Base-by-base conservation (phyloP, 306 rosid species). In the Cucurbita moschata region DNA sequence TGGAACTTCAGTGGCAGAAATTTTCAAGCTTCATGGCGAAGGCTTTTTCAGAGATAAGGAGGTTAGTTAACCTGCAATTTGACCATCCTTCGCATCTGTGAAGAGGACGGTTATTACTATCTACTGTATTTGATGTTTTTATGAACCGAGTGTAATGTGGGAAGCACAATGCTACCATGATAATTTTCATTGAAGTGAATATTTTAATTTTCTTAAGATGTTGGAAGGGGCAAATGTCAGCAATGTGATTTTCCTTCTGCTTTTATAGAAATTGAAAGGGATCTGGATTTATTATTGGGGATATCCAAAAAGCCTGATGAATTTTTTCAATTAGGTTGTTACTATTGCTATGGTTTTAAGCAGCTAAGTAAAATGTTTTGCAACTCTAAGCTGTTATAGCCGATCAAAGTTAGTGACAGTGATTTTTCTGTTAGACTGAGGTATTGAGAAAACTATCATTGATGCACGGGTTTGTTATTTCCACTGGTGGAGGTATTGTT, bases 401-500 rank as follows among this genome's bases (percentile, higher is more conserved):
- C 12, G 14, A 63, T 70, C 80, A 54, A 61, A 70, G 71, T 75
- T 70, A 26, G 74, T 69, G 74, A 63, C 72, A 69, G 55, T 71
- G 59, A 12, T 76, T 52, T 77, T 75, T 63, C 40, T 84, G 82
- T 82, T 84, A 94, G 99, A 89, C 88, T 16, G 92, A 89, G 86
- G 91, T 53, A 44, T 83, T 94, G 83, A 82, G 35, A 70, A 81
- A 87, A 82, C 82, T 89, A 68, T 91, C 97, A 74, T 76, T 60
- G 79, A 84, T 80, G 96, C 88, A 74, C 75, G 85, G 46, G 72
- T 72, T 79, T 75, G 95, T 94, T 75, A 81, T 89, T 80, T 91
- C 99, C 75, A 94, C 99, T 72, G 99, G 99, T 71, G 99, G 99
- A 77, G 99, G 97, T 78, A 94, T 86, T 62, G 99, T 94, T 77